Base-by-base conservation (phyloP, 2,329 filamentous ascomycete genomes). In the Stagonosporopsis tanaceti region DNA sequence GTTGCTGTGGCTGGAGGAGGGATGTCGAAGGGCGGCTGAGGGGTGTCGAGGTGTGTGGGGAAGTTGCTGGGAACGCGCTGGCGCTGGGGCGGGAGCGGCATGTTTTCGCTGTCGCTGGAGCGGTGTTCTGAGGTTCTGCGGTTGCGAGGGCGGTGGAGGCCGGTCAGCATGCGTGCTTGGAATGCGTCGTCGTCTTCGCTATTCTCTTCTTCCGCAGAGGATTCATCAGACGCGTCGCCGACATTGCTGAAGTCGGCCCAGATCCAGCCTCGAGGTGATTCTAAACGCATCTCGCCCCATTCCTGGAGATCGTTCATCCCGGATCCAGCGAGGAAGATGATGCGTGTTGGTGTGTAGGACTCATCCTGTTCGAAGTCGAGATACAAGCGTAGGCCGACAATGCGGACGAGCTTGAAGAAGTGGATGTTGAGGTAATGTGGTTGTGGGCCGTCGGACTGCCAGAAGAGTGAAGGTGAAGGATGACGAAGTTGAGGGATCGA, bases 351-450 rank as follows among this genome's bases (percentile, higher is more conserved):
- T 3, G 95, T 99, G 76, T 99, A 99, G 40, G 91, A 95, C 78
- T 99, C 95, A 76, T 99, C 95, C 51, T 92, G 87, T 61, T 89
- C 88, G 76, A 96, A 97, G 78, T 99, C 93, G 41, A 99, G 88
- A 66, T 90, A 93, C 67, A 95, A 87, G n/a, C 91, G 85, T 48
- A 95, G 87, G 27, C 88, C 87, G 5, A 89, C 87, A 60, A 95
- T 92, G 57, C 88, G 88, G 40, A 93, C 91, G 7, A 91, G 85
- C 67, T 93, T 92, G 77, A 92, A 88, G 76, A 95, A 95, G 77
- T 95, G 92, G 38, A 95, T 90, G 58, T 91, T 94, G 45, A 95
- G 83, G 61, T 88, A 85, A 70, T 95, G 91, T 4, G 91, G 91
- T 72, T 95, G 91, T 1, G 91, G 91, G 1, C 91, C 92, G 70